Conservation (phyloP, 1,139 yeast genomes). For the Arxiozyma heterogenica region DNA sequence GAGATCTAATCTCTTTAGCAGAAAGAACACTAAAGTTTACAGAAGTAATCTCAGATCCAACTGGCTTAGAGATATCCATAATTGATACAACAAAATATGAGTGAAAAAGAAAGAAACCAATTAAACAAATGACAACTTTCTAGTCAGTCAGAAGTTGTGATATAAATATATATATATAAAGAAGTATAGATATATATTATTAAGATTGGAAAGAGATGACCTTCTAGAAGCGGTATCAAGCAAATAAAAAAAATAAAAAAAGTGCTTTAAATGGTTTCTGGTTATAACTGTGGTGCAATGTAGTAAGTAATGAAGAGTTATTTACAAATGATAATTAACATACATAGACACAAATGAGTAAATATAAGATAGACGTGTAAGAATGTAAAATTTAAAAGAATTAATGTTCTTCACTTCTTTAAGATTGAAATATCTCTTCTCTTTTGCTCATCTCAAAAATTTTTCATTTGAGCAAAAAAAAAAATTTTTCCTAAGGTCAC, state of each 20-base stretch:
- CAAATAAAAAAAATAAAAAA: too few species aligned
- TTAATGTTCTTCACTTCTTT: not conserved
- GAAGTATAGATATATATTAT: not conserved
- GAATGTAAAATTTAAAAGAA: not conserved
- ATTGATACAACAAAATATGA: not conserved
- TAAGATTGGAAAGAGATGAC: not conserved
- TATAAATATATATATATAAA: not conserved
- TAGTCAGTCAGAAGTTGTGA: not conserved
- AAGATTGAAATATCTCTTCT: not conserved
- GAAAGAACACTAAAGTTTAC: constrained; percentile 87
- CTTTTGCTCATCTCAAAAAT: not conserved
- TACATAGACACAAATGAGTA: too few species aligned
- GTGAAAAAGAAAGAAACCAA: not conserved
- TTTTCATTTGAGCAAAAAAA: not conserved
- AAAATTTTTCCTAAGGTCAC: not conserved
- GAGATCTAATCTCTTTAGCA: constrained; percentile 69
- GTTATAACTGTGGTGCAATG: not conserved
- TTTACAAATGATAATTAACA: too few species aligned
- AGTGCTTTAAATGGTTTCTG: not conserved
- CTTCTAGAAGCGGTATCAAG: not conserved
- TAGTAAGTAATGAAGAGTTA: too few species aligned
- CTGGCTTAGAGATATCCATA: constrained; percentile 95
- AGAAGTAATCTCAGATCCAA: constrained; percentile 85
- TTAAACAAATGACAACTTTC: not conserved
- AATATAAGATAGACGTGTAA: too few species aligned